A percentile compares a stretch with the other conserved stretches of the same genome.
These are phyloP conservation scores for Sambucus nigra DNA, from an alignment of 129 eudicot species.

Conservation along the genomic window DNA sequence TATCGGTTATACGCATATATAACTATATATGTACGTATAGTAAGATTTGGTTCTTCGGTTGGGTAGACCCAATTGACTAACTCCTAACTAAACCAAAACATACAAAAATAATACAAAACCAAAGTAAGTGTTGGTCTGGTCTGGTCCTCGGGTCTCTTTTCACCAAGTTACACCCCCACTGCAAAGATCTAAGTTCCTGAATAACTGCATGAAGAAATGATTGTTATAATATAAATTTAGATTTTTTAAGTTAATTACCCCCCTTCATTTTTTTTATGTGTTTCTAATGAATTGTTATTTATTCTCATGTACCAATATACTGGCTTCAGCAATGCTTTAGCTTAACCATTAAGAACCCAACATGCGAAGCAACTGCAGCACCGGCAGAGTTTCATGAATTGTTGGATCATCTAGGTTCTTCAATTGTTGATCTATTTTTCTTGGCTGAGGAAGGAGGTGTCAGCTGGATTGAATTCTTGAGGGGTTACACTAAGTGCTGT, in stretches of 20 bases:
- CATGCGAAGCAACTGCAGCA: conserved; percentile 24
- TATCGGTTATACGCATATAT: too few relatives aligned
- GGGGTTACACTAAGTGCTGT: conserved; percentile 59
- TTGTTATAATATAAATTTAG: too few relatives aligned
- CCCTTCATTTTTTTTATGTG: background rate
- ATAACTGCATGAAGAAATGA: background rate
- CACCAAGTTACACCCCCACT: background rate
- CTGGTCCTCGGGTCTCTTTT: background rate
- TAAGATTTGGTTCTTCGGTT: too few relatives aligned
- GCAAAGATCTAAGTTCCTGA: background rate
- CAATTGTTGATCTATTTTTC: conserved; percentile 57
- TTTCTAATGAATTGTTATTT: background rate
- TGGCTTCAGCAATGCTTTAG: conserved; percentile 58
- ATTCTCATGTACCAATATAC: background rate
- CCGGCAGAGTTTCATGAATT: conserved; percentile 30
- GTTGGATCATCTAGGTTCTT: conserved; percentile 38
- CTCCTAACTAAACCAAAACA: too few relatives aligned
- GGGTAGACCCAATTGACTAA: too few relatives aligned
- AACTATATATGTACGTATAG: too few relatives aligned
- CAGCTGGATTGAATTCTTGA: conserved; percentile 65
- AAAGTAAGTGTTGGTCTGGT: too few relatives aligned
- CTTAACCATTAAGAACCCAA: conserved; percentile 31
- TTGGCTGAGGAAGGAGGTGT: conserved; percentile 49
- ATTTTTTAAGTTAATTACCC: background rate
- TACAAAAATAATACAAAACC: too few relatives aligned